Conservation (phyloP, 768 basidiomycete species). For the Candolleomyces eurysporus region DNA sequence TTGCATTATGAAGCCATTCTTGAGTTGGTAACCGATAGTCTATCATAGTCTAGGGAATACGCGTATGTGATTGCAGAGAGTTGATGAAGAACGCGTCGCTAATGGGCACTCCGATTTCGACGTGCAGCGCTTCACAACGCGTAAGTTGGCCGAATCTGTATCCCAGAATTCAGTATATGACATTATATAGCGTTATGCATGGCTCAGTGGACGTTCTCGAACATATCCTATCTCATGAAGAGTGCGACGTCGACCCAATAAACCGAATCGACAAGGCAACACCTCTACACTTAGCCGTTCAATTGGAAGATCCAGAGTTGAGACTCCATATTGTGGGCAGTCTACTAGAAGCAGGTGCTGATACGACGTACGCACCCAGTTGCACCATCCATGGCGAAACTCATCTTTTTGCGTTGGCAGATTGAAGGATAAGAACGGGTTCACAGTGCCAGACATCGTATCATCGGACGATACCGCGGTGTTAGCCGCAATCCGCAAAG, state of each 20-base stretch:
- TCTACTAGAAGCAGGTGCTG: conserved; percentile 77
- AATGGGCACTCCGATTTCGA: not conserved
- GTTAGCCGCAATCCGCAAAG: conserved; percentile 48
- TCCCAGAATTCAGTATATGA: not conserved
- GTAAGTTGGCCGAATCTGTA: conserved; percentile 8
- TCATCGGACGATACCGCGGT: conserved; percentile 51
- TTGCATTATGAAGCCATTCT: conserved; percentile 7
- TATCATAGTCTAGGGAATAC: conserved; percentile 67
- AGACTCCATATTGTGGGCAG: conserved; percentile 55
- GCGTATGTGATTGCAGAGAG: conserved; percentile 41
- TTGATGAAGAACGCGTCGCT: conserved; percentile 20
- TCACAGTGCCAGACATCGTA: conserved; percentile 55
- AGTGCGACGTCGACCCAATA: conserved; percentile 73
- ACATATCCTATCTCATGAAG: conserved; percentile 67
- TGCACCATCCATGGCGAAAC: not conserved
- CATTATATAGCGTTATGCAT: conserved; percentile 14
- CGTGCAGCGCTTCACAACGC: conserved; percentile 24
- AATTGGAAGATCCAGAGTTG: conserved; percentile 52
- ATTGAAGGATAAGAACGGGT: conserved; percentile 69
- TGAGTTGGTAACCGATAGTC: not conserved
- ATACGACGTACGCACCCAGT: conserved; percentile 49
- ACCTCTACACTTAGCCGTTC: conserved; percentile 74
- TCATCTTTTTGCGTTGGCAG: conserved; percentile 31
- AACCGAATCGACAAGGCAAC: conserved; percentile 71
- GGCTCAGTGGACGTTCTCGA: conserved; percentile 68